Conservation (phyloP, 352 stramenopile species). For the Pythium dissimile region DNA sequence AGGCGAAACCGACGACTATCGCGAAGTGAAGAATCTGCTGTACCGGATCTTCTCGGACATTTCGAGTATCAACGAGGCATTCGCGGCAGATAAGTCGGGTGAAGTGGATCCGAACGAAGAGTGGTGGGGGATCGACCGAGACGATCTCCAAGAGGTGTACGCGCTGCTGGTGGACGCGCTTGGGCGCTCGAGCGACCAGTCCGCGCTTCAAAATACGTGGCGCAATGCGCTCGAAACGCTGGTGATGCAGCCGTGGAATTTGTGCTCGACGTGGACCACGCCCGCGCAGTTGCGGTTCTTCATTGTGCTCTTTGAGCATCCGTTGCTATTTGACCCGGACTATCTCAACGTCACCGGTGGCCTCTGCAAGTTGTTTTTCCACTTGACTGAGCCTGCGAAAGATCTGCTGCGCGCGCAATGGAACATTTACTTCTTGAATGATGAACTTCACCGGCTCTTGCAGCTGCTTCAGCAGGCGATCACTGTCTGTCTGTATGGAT, state of each 20-base stretch:
- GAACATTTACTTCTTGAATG: slow-evolving; percentile 42
- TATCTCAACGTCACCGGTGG: slow-evolving; percentile 70
- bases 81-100: slow-evolving; percentile 4
- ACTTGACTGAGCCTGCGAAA: slow-evolving; percentile 47
- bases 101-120: slow-evolving; percentile 20
- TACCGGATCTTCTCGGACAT: slow-evolving; percentile 73
- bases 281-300: slow-evolving; percentile 53
- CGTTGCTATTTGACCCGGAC: slow-evolving; percentile 71
- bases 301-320: slow-evolving; percentile 70
- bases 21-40: slow-evolving; percentile 54
- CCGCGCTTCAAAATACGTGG: slow-evolving; percentile 67
- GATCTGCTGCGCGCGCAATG: slow-evolving; percentile 50
- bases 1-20: slow-evolving; percentile 38
- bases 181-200: slow-evolving; percentile 27
- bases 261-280: slow-evolving; percentile 64
- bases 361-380: slow-evolving; percentile 67
- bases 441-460: slow-evolving; percentile 62
- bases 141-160: slow-evolving; percentile 42
- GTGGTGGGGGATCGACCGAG: slow-evolving; percentile 55
- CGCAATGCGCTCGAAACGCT: slow-evolving; percentile 63
- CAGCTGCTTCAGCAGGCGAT: slow-evolving; percentile 76
- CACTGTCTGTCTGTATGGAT: slow-evolving; percentile 69
- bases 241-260: slow-evolving; percentile 71
- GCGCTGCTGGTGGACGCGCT: slow-evolving; percentile 39
- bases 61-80: slow-evolving; percentile 46